A percentile compares a stretch with the other conserved stretches of the same genome.
Conservation (phyloP, 805 yeast genomes). For the Candida ortonii region DNA sequence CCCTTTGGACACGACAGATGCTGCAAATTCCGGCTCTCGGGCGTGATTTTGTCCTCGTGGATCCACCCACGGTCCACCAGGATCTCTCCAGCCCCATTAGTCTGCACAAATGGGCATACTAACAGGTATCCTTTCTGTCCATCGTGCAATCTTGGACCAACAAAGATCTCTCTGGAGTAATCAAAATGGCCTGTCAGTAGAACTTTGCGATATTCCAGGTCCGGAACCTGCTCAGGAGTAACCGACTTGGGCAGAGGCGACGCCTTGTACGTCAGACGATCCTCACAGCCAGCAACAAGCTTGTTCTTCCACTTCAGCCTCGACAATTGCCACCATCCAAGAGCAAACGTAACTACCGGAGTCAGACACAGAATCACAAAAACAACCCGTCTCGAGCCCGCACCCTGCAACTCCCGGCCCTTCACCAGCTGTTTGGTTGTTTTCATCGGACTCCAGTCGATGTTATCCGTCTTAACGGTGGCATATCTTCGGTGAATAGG, state of each 20-base stretch:
- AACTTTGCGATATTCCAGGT: constrained; percentile 81
- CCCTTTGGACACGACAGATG: constrained; percentile 75
- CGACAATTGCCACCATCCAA: constrained; percentile 92
- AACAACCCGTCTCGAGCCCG: constrained; percentile 27
- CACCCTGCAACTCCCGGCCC: constrained; percentile 25
- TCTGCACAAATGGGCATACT: constrained; percentile 76
- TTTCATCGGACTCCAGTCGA: constrained; percentile 82
- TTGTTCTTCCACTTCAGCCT: constrained; percentile 86
- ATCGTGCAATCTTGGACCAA: constrained; percentile 82
- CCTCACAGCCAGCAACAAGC: constrained; percentile 79
- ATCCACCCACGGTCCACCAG: constrained; percentile 94
- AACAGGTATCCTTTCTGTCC: constrained; percentile 75
- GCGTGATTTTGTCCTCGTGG: constrained; percentile 61
- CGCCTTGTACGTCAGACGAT: constrained; percentile 70
- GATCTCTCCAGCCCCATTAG: constrained; percentile 72
- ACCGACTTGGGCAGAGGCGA: constrained; percentile 66
- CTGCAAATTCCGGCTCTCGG: constrained; percentile 49
- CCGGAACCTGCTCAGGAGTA: constrained; percentile 61
- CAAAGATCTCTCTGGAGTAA: constrained; percentile 82
- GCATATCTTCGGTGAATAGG: constrained; percentile 30
- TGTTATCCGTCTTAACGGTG: constrained; percentile 59
- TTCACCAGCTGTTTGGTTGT: constrained; percentile 40
- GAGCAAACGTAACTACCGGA: constrained; percentile 80
- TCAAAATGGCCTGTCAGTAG: constrained; percentile 74
- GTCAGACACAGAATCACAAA: constrained; percentile 55